phyloP scores from a whole-genome alignment of 345 rosid species.

The Tarenaya hassleriana region DNA sequence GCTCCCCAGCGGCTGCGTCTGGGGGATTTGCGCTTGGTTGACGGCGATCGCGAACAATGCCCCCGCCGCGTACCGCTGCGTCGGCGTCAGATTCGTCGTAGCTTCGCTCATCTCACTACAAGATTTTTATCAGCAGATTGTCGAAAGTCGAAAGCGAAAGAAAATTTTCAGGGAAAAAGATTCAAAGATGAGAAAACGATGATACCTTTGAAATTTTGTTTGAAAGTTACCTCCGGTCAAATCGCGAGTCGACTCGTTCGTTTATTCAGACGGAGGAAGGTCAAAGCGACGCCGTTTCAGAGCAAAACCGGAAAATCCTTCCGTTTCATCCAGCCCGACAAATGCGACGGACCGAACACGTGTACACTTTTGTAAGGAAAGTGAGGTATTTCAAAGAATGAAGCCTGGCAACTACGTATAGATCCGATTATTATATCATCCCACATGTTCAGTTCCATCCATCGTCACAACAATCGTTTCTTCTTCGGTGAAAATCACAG shows the following conservation, averaged over 20 bases:
- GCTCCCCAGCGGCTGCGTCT: slow-evolving; percentile 57
- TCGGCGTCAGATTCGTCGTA: slow-evolving; percentile 49
- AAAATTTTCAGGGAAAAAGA: slow-evolving; percentile 13
- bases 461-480: too few relatives aligned
- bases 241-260: slow-evolving; percentile 14
- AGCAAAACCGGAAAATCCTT: background rate
- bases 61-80: slow-evolving; percentile 74
- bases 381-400: too few relatives aligned
- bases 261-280: background rate
- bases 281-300: background rate
- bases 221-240: slow-evolving; percentile 13
- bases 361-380: too few relatives aligned
- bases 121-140: slow-evolving; percentile 1
- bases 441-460: too few relatives aligned
- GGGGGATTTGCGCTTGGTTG: slow-evolving; percentile 87
- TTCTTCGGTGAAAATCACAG: too few relatives aligned
- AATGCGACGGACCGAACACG: too few relatives aligned
- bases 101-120: slow-evolving; percentile 16
- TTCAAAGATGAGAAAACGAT: slow-evolving; percentile 8
- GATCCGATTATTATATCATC: too few relatives aligned
- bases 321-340: too few relatives aligned
- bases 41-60: slow-evolving; percentile 75
- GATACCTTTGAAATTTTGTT: slow-evolving; percentile 14
- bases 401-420: too few relatives aligned
- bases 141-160: background rate